Evolutionary conservation across 345 rosid genomes (phyloP).

Genomic region (Geranium brycei): DNA sequence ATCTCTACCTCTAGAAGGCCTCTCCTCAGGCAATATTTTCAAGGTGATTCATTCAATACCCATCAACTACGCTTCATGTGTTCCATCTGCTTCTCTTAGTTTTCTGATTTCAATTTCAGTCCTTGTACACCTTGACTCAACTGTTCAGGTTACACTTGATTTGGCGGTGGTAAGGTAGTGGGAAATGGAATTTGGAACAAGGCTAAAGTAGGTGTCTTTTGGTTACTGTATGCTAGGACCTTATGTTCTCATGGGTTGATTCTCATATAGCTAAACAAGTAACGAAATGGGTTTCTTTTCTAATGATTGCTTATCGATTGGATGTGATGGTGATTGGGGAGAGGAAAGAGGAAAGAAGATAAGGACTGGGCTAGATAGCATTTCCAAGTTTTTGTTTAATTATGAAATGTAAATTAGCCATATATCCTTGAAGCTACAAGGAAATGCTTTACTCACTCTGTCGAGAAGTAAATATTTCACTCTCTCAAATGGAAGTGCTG

Average conservation of each 20-base stretch:
- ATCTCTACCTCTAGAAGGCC: constrained; percentile 23
- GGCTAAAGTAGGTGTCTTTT: background rate
- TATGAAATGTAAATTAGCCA: no score
- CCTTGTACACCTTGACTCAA: background rate
- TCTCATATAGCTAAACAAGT: background rate
- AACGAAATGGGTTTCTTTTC: background rate
- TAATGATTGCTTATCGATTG: background rate
- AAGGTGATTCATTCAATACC: constrained; percentile 28
- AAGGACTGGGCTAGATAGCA: no score
- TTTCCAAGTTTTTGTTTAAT: no score
- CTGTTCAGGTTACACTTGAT: background rate
- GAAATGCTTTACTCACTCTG: no score
- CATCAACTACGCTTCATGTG: background rate
- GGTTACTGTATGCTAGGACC: background rate
- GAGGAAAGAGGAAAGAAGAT: no score
- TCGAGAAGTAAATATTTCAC: no score
- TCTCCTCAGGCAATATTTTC: constrained; percentile 18
- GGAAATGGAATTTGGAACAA: no score
- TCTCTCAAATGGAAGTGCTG: no score
- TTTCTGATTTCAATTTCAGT: background rate
- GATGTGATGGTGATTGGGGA: no score
- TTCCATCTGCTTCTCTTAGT: background rate
- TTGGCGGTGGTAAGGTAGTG: background rate
- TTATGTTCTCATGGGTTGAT: no score
- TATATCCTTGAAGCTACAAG: no score